Conservation (phyloP, 2,329 filamentous ascomycete species). For the Diaporthe citriasiana region DNA sequence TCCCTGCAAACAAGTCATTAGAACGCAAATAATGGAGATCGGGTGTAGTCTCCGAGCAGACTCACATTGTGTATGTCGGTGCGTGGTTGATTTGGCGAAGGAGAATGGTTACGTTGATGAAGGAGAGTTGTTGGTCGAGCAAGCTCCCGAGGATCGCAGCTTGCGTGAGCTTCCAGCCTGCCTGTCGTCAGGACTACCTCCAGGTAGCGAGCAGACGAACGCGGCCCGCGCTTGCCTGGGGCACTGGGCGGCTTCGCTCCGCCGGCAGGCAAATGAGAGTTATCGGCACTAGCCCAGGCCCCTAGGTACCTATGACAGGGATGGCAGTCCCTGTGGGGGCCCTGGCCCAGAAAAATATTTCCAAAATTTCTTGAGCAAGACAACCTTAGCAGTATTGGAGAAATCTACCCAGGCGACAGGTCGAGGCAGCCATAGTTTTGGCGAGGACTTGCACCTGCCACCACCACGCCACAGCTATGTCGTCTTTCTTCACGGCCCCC, state of each 20-base stretch:
- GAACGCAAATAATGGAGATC: neutral
- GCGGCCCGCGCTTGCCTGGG: slow-evolving; percentile 35
- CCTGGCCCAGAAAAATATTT: slow-evolving; percentile 29
- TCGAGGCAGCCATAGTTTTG: slow-evolving; percentile 46
- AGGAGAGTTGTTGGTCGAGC: slow-evolving; percentile 25
- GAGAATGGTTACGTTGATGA: slow-evolving; percentile 20
- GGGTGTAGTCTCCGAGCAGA: neutral
- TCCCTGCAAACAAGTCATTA: slow-evolving; percentile 73
- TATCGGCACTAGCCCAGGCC: slow-evolving; percentile 1
- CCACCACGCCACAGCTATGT: slow-evolving; percentile 71
- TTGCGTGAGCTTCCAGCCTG: slow-evolving; percentile 42
- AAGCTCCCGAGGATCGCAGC: slow-evolving; percentile 19
- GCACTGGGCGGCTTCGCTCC: neutral
- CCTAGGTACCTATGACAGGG: slow-evolving; percentile 13
- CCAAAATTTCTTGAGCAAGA: slow-evolving; percentile 40
- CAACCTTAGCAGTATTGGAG: slow-evolving; percentile 36
- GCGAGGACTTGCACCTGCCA: slow-evolving; percentile 36
- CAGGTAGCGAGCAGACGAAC: slow-evolving; percentile 40
- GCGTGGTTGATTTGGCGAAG: neutral
- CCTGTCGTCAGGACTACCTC: slow-evolving; percentile 13
- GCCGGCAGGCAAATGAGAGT: slow-evolving; percentile 17
- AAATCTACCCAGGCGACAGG: slow-evolving; percentile 23
- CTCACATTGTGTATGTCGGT: slow-evolving; percentile 44
- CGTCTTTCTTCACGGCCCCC: slow-evolving; percentile 94
- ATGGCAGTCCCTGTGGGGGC: neutral